A percentile compares a stretch with the other conserved stretches of the same genome.
Conservation (phyloP, 345 rosid species). For the Eucalyptus pumila region DNA sequence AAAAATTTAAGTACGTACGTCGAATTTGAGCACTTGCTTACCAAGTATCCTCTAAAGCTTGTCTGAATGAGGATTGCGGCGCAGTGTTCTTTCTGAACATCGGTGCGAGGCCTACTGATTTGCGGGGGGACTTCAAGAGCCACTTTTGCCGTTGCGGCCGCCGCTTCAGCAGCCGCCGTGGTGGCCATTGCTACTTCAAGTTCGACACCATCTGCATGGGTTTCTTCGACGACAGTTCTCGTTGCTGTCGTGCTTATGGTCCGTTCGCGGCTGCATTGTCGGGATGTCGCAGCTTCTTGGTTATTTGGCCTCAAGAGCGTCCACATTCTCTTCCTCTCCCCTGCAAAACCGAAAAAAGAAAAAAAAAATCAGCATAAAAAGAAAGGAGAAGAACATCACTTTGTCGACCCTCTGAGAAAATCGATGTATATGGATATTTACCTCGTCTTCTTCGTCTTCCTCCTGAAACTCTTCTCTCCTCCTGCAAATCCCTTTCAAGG, state of each 20-base stretch:
- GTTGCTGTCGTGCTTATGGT: not conserved
- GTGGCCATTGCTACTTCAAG: conserved; percentile 45
- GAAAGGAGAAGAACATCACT: not conserved
- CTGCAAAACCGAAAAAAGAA: conserved; percentile 7
- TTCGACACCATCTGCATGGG: conserved; percentile 6
- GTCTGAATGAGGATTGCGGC: conserved; percentile 73
- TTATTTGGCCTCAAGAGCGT: conserved; percentile 33
- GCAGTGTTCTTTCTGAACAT: conserved; percentile 32
- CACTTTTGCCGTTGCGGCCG: conserved; percentile 44
- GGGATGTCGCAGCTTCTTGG: conserved; percentile 15
- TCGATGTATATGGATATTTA: not conserved
- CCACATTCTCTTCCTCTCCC: conserved; percentile 66
- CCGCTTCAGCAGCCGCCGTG: conserved; percentile 46
- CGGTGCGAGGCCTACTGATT: conserved; percentile 27
- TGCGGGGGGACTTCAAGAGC: conserved; percentile 25
- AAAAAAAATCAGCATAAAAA: not conserved
- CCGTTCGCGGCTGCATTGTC: conserved; percentile 11
- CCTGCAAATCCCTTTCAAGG: conserved; percentile 28
- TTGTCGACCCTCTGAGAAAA: not conserved
- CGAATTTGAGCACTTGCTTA: not conserved
- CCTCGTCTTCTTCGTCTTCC: conserved; percentile 44
- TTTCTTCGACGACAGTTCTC: not conserved
- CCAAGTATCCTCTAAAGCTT: conserved; percentile 77
- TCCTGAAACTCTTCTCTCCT: conserved; percentile 19
- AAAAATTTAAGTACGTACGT: not conserved